phyloP scores from a whole-genome alignment of 1,284 basidiomycete genomes.

The Lentinula novae-zelandiae region DNA sequence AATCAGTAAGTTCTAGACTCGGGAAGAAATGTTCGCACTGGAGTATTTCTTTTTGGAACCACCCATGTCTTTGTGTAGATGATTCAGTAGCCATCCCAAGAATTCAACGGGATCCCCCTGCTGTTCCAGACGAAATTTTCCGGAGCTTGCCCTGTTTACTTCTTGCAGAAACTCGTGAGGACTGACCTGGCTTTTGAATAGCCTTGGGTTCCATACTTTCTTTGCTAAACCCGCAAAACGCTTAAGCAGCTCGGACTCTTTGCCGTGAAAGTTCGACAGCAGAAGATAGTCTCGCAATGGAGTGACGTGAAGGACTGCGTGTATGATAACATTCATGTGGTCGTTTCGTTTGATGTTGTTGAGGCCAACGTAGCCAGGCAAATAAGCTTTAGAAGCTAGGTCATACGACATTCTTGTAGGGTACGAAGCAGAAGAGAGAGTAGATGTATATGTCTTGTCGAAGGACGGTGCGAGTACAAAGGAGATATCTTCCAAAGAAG shows the following conservation, averaged over 20 bases:
- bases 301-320: conserved; percentile 87
- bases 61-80: conserved; percentile 88
- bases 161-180: conserved; percentile 99
- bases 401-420: conserved; percentile 82
- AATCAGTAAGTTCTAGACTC: conserved; percentile 16
- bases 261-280: conserved; percentile 66
- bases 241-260: conserved; percentile 83
- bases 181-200: conserved; percentile 98
- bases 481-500: conserved; percentile 92
- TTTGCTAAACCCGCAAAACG: conserved; percentile 85
- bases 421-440: conserved; percentile 55
- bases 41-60: conserved; percentile 85
- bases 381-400: conserved; percentile 76
- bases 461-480: conserved; percentile 89
- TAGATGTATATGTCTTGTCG: conserved; percentile 46
- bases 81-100: conserved; percentile 93
- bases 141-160: conserved; percentile 82
- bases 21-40: conserved; percentile 48
- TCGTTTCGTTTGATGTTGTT: conserved; percentile 98
- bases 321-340: conserved; percentile 96
- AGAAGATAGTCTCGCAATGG: conserved; percentile 88
- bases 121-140: conserved; percentile 89
- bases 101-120: conserved; percentile 98
- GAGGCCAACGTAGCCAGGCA: conserved; percentile 92
- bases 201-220: conserved; percentile 92